Evolutionary conservation across 2,329 filamentous ascomycete species (phyloP).

Genomic region (Alternaria conjuncta): DNA sequence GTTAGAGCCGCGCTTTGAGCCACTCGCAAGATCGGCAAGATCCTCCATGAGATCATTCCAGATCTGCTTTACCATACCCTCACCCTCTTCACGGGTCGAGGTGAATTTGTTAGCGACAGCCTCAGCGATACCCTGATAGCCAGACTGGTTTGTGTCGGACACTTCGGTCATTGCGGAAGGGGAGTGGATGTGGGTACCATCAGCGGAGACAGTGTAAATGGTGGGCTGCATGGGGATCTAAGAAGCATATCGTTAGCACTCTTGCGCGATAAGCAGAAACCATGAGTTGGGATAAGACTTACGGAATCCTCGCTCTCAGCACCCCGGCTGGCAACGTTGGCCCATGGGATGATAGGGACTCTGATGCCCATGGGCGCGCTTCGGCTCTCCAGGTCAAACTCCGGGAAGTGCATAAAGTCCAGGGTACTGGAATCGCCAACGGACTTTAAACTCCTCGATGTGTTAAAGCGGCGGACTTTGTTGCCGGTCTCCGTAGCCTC

Average conservation of each 20-base stretch:
- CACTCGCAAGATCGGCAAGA: constrained; percentile 42
- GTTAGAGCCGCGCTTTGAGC: constrained; percentile 39
- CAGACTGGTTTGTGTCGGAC: constrained; percentile 62
- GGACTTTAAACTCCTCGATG: constrained; percentile 62
- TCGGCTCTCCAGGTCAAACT: constrained; percentile 53
- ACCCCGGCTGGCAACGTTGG: constrained; percentile 18
- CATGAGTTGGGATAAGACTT: constrained; percentile 7
- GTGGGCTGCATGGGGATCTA: constrained; percentile 61
- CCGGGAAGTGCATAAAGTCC: constrained; percentile 68
- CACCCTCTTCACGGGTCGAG: constrained; percentile 51
- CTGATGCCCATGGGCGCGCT: constrained; percentile 48
- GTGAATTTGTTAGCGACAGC: constrained; percentile 47
- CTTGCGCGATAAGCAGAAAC: background rate
- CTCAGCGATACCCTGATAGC: constrained; percentile 64
- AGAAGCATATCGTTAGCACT: background rate
- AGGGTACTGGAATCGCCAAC: constrained; percentile 66
- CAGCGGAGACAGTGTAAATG: constrained; percentile 61
- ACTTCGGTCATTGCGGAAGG: constrained; percentile 65
- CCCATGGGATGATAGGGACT: constrained; percentile 57
- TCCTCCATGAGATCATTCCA: constrained; percentile 60
- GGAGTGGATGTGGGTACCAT: constrained; percentile 55
- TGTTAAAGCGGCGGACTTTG: constrained; percentile 65
- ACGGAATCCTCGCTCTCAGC: constrained; percentile 35
- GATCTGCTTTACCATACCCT: constrained; percentile 52
- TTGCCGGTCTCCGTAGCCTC: constrained; percentile 36